A percentile compares a stretch with the other conserved stretches of the same genome.
Conservation (phyloP, 345 rosid species). For the Eucalyptus pauciflora region DNA sequence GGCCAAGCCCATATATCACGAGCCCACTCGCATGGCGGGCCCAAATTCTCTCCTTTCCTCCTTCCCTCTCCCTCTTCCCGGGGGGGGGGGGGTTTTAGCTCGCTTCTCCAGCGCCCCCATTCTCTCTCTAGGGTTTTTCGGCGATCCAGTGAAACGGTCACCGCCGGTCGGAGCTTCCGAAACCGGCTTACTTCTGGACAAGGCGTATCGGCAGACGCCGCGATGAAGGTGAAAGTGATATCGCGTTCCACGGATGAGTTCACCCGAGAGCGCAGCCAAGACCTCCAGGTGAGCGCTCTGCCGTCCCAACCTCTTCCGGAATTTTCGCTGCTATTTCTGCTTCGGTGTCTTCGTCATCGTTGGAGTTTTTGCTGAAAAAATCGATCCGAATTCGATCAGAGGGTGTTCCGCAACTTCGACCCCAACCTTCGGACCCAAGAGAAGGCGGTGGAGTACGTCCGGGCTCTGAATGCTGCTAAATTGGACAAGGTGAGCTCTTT, state of each 20-base stretch:
- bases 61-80: not conserved
- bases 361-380: not conserved
- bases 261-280: slow-evolving; percentile 95
- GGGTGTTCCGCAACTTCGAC: slow-evolving; percentile 84
- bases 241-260: slow-evolving; percentile 83
- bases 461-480: slow-evolving; percentile 92
- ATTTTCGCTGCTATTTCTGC: not conserved
- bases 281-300: slow-evolving; percentile 47
- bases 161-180: not conserved
- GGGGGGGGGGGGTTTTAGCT: not conserved
- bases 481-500: slow-evolving; percentile 49
- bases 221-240: slow-evolving; percentile 71
- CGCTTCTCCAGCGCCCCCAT: not conserved
- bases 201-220: not conserved
- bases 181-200: not conserved
- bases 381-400: slow-evolving; percentile 14
- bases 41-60: not conserved
- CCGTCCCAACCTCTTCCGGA: not conserved
- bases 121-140: not conserved
- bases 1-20: not conserved
- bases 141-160: not conserved
- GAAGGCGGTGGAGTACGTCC: slow-evolving; percentile 79
- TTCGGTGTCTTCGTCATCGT: not conserved
- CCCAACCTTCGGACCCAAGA: slow-evolving; percentile 74
- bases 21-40: not conserved